Percentiles rank a stretch among this genome's conserved stretches.
Conservation (phyloP, 805 yeast genomes). For the Candida sphagnicola region DNA sequence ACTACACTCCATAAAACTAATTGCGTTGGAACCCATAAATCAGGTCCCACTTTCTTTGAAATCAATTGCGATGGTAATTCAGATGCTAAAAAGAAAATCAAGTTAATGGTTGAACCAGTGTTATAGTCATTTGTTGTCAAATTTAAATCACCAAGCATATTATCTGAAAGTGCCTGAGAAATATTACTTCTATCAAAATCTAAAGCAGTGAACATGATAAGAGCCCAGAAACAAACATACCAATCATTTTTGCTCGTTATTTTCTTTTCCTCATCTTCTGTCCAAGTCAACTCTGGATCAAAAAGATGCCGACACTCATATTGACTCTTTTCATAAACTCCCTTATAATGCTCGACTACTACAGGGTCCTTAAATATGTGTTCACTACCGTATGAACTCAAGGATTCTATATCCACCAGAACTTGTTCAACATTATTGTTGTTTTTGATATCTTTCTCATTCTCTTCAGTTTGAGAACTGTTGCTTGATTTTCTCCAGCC, state of each 20-base stretch:
- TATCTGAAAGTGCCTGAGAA: conserved; percentile 55
- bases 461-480: no score
- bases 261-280: conserved; percentile 45
- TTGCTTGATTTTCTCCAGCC: no score
- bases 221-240: conserved; percentile 55
- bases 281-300: conserved; percentile 59
- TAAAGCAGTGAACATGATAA: conserved; percentile 54
- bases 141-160: conserved; percentile 47
- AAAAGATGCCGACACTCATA: conserved; percentile 55
- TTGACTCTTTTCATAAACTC: conserved; percentile 32
- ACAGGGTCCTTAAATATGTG: conserved; percentile 8
- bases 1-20: conserved; percentile 55
- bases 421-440: neutral
- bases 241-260: conserved; percentile 51
- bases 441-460: neutral
- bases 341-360: conserved; percentile 8
- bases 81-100: conserved; percentile 48
- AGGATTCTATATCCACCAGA: conserved; percentile 1
- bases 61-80: conserved; percentile 66
- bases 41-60: conserved; percentile 62
- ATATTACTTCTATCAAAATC: conserved; percentile 59
- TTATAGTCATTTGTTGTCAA: conserved; percentile 59
- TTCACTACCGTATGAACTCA: neutral
- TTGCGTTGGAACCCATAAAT: conserved; percentile 58
- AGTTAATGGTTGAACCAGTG: conserved; percentile 52